Conservation (phyloP, 2,329 filamentous ascomycete genomes). For the Xylaria sp. region DNA sequence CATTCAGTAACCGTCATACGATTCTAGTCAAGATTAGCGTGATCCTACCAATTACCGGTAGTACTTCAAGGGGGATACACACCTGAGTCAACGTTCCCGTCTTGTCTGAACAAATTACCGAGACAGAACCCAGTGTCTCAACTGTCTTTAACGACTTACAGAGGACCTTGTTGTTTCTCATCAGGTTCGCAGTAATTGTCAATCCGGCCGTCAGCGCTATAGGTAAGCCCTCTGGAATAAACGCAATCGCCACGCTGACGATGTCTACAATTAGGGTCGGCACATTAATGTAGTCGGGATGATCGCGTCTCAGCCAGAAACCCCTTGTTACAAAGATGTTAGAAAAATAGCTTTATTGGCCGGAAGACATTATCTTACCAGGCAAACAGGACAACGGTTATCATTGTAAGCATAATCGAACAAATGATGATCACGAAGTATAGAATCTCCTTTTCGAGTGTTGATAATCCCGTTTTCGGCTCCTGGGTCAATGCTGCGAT, state of each 20-base stretch:
- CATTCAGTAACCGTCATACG: constrained; percentile 79
- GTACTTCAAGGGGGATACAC: constrained; percentile 32
- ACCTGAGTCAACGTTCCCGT: constrained; percentile 74
- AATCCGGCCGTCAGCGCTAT: constrained; percentile 76
- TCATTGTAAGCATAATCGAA: constrained; percentile 72
- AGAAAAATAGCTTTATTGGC: constrained; percentile 55
- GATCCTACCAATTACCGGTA: constrained; percentile 14
- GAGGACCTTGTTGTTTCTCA: constrained; percentile 79
- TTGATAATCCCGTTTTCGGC: constrained; percentile 73
- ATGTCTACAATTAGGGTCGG: constrained; percentile 77
- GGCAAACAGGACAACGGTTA: constrained; percentile 70
- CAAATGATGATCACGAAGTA: constrained; percentile 79
- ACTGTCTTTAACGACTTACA: constrained; percentile 85
- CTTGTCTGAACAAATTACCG: constrained; percentile 80
- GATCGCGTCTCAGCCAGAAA: constrained; percentile 71
- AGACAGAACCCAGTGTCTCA: constrained; percentile 78
- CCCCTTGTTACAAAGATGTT: constrained; percentile 58
- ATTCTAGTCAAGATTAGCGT: constrained; percentile 56
- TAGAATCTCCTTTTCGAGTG: constrained; percentile 76
- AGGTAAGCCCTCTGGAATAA: constrained; percentile 78
- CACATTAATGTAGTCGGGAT: constrained; percentile 78
- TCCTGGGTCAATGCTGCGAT: constrained; percentile 78
- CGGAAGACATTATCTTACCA: constrained; percentile 59
- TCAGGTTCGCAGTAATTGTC: constrained; percentile 79
- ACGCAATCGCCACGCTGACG: constrained; percentile 77